Conservation (phyloP, 306 rosid genomes). For the Oxytropis ochrocephala region DNA sequence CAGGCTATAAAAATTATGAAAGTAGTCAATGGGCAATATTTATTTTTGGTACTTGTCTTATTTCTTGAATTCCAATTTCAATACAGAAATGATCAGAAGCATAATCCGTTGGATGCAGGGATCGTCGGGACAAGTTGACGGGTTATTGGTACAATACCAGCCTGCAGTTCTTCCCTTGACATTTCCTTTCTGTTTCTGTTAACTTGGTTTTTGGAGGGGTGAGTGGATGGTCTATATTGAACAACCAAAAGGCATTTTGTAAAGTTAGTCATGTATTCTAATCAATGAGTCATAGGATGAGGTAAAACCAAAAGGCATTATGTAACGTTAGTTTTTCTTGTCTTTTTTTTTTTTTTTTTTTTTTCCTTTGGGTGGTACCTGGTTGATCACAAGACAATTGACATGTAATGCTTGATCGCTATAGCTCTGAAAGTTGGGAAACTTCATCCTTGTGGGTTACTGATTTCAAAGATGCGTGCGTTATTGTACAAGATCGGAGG, state of each 20-base stretch:
- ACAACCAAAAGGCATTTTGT: neutral
- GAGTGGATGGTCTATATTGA: neutral
- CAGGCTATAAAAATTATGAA: neutral
- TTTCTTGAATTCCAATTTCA: neutral
- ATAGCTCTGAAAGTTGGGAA: neutral
- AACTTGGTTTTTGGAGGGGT: neutral
- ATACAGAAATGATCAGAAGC: slow-evolving; percentile 11
- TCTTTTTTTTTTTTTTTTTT: neutral
- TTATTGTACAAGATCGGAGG: neutral
- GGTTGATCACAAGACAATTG: neutral
- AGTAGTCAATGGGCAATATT: neutral
- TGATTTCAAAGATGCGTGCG: neutral
- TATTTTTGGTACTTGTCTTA: neutral
- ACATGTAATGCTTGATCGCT: neutral
- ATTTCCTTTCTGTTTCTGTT: neutral
- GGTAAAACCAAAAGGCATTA: neutral
- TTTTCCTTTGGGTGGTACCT: neutral
- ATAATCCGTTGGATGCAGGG: slow-evolving; percentile 20
- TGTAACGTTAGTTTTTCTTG: slow-evolving; percentile 23
- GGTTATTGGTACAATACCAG: slow-evolving; percentile 7
- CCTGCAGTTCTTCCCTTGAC: neutral
- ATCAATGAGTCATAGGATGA: neutral
- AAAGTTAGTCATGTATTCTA: slow-evolving; percentile 15
- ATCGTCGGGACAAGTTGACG: neutral
- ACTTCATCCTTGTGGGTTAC: neutral